Base-by-base conservation (phyloP, 148 eudicot genomes). In the Bassia scoparia region DNA sequence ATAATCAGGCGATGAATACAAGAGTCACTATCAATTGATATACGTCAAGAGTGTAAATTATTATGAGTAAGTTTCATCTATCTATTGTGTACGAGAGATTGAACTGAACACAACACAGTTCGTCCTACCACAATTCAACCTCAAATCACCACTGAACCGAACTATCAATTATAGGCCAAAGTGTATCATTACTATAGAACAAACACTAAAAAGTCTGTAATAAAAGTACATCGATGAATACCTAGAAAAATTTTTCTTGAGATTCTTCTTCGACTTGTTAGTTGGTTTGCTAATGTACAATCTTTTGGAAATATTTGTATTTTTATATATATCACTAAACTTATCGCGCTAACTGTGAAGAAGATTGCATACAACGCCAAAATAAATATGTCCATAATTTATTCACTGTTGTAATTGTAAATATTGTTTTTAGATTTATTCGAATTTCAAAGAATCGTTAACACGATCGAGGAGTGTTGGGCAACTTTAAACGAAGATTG, bases 321-420 rank as follows among this genome's bases (percentile, higher is more conserved):
- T 41, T n/a, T n/a, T 41, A 41, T 46, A 66, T 23, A 15, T 41
- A 18, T 31, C 17, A 64, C 74, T 56, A 2, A 26, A 71, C n/a
- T n/a, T 56, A 29, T 58, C 38, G 27, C 18, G 27, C 74, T 59
- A 17, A 27, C 24, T 71, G 59, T 43, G 74, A 66, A 43, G 43
- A 27, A 18, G n/a, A 56, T 15, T 37, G 16, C n/a, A n/a, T 33
- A 34, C 34, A 17, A 27, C 20, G 3, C 38, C 74, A 50, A n/a
- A 66, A n/a, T n/a, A n/a, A 58, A 35, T 41, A 4, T 37, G 66
- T 71, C 34, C 74, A 61, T 41, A 20, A 8, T 46, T 20, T 29
- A 17, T 68, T 7, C 3, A 48, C 14, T 15, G 4, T 12, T 49
- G 53, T 18, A 5, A 17, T 3, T 1, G 7, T 48, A 33, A 61